Conservation (phyloP, 2,329 filamentous ascomycete genomes). For the Furcasterigmium sp. region DNA sequence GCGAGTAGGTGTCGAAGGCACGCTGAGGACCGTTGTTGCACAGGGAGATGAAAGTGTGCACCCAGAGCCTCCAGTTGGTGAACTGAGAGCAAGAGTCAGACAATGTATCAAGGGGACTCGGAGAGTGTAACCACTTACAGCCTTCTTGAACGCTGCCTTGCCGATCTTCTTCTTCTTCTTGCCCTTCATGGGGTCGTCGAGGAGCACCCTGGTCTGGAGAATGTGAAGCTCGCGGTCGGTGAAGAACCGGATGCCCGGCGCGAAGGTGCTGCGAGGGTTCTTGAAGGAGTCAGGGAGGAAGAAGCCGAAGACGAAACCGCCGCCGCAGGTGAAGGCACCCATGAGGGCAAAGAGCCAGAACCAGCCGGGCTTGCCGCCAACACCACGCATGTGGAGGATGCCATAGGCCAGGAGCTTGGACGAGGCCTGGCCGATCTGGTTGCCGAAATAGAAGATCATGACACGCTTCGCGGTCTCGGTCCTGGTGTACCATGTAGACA, state of each 20-base stretch:
- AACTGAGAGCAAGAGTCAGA: constrained; percentile 23
- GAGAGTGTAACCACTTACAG: constrained; percentile 18
- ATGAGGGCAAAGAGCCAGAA: constrained; percentile 51
- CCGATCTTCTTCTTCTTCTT: constrained; percentile 44
- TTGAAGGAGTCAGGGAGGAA: constrained; percentile 39
- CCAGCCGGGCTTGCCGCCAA: constrained; percentile 45
- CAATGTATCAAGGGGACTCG: rapidly evolving
- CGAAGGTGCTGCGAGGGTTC: constrained; percentile 34
- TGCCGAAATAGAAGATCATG: constrained; percentile 51
- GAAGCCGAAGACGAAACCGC: constrained; percentile 34
- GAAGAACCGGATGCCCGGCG: constrained; percentile 28
- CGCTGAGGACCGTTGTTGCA: constrained; percentile 41
- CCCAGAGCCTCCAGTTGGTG: constrained; percentile 44
- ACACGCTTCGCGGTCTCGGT: constrained; percentile 46
- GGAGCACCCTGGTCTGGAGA: constrained; percentile 30
- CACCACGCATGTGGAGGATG: constrained; percentile 44
- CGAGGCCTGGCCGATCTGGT: constrained; percentile 42
- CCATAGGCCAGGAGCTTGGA: constrained; percentile 35
- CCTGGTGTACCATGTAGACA: constrained; percentile 51
- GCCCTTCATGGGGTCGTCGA: constrained; percentile 39
- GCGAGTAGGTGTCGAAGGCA: constrained; percentile 46
- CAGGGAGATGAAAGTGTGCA: constrained; percentile 45
- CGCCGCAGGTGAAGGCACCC: constrained; percentile 44
- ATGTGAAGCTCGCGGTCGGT: constrained; percentile 34
- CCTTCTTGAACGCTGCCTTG: constrained; percentile 35